Evolutionary conservation across 2,329 filamentous ascomycete genomes (phyloP), one percentile per base, ranked within the genome.

Genomic region (Colletotrichum sp.): DNA sequence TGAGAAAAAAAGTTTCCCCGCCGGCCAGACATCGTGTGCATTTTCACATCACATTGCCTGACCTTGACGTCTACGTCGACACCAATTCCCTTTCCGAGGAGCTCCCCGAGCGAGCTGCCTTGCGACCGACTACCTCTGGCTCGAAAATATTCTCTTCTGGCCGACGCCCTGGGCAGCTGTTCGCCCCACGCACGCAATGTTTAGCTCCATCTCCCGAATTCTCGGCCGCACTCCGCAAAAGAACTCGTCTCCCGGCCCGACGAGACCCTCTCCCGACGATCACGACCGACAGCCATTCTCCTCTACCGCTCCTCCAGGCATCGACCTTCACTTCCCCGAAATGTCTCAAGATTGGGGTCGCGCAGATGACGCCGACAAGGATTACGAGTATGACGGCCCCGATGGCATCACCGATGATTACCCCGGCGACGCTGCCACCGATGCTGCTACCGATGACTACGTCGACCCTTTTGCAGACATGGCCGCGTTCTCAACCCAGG

Each of bases 171-270:
- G 18, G 58, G n/a, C 36, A 21, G 34, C 18, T 36, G 15, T 24
- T n/a, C 43, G 43, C 43, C 43, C 43, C 47, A 18, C 63, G 43
- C n/a, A 54, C 27, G 43, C 43, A 57, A 74, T 74, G 72, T 72
- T 74, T 38, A 72, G 57, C 68, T 74, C 72, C 55, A 34, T 74
- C 24, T 72, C 70, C 15, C 59, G 70, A 13, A 63, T 74, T 34
- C 62, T 65, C 15, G 43, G 68, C 24, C 18, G 55, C 6, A 62
- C 72, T 12, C 72, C 69, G 12, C 27, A 43, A 18, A 74, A 74
- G 57, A 66, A 72, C 47, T 74, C 72, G 55, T 74, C 69, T 3
- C 72, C 72, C 27, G 72, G 72, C 33, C 72, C 72, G 21, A 29
- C 43, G 29, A 71, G 72, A 21, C 68, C 72, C 11, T 16, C 54